phyloP scores from a whole-genome alignment of 179 eudicot genomes.

The Beta lomatogona region DNA sequence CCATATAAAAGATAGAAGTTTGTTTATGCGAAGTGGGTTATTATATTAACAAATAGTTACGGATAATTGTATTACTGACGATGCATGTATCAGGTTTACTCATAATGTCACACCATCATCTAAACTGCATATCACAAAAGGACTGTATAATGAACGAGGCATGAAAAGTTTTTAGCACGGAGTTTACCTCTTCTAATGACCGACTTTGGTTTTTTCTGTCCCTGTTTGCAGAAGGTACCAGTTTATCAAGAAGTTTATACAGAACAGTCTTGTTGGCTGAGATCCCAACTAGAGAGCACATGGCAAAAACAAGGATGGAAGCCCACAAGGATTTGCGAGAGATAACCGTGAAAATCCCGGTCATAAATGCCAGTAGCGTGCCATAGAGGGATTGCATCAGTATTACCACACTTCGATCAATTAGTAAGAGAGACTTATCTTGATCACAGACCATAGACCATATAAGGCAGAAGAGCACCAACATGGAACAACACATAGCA shows the following conservation, averaged over 20 bases:
- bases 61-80: no score
- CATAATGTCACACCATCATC: no score
- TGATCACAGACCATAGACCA: neutral
- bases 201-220: neutral
- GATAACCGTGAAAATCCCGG: slow-evolving; percentile 1
- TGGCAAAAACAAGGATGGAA: slow-evolving; percentile 2
- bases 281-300: slow-evolving; percentile 9
- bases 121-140: no score
- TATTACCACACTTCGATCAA: slow-evolving; percentile 13
- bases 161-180: no score
- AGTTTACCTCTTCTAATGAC: no score
- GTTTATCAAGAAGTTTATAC: neutral
- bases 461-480: no score
- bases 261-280: neutral
- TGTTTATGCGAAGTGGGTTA: no score
- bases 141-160: no score
- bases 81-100: no score
- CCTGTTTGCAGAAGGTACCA: neutral
- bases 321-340: slow-evolving; percentile 2
- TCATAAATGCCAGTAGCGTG: slow-evolving; percentile 8
- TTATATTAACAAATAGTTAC: no score
- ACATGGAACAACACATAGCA: no score
- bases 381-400: neutral
- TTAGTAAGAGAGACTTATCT: neutral
- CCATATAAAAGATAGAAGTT: no score